phyloP scores from a whole-genome alignment of 176 grass and related monocot genomes.

The Rhynchospora tenuis region DNA sequence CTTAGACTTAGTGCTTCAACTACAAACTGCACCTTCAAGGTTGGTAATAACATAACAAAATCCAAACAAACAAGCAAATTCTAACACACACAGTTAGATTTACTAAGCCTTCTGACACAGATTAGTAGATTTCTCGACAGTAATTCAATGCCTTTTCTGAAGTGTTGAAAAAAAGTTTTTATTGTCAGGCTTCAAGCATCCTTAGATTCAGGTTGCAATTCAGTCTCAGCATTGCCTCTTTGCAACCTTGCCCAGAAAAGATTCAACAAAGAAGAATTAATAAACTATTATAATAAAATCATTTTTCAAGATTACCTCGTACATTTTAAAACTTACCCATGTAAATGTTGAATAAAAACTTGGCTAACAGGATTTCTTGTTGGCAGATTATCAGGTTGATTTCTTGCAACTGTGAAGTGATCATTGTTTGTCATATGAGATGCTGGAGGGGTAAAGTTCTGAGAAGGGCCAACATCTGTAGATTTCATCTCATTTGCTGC shows the following conservation, averaged over 20 bases:
- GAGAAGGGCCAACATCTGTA: background rate
- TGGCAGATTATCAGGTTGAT: conserved; percentile 25
- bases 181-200: background rate
- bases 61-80: background rate
- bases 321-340: conserved; percentile 27
- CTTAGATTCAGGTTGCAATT: background rate
- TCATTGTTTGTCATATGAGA: conserved; percentile 28
- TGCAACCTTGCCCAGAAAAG: conserved; percentile 9
- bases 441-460: conserved; percentile 34
- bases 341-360: conserved; percentile 37
- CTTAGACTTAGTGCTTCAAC: background rate
- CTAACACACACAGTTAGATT: conserved; percentile 7
- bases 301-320: background rate
- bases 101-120: background rate
- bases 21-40: background rate
- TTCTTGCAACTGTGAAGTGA: conserved; percentile 42
- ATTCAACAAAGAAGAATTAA: background rate
- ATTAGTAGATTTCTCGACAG: conserved; percentile 11
- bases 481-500: conserved; percentile 51
- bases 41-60: conserved; percentile 16
- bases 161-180: background rate
- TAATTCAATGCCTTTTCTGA: background rate
- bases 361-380: conserved; percentile 26
- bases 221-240: conserved; percentile 9
- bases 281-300: background rate